Evolutionary conservation across 2,329 filamentous ascomycete genomes (phyloP).

Genomic region (Sclerotiophoma versabilis): DNA sequence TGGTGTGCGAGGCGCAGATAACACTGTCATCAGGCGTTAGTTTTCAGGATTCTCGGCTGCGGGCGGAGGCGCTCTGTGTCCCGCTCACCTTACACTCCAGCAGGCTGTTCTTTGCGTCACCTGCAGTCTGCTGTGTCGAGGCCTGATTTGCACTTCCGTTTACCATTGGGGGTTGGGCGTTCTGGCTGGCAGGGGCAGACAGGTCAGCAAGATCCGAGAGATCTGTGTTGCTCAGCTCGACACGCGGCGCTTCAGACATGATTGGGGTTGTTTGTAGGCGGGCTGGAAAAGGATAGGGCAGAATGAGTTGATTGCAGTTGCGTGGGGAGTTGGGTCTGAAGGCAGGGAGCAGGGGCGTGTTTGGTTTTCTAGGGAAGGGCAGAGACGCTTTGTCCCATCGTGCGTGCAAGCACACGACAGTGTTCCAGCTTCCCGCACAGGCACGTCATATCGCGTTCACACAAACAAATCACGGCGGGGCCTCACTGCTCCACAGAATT

Average conservation of each 20-base stretch:
- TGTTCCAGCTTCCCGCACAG: conserved; percentile 16
- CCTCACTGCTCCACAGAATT: conserved; percentile 12
- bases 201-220: conserved; percentile 37
- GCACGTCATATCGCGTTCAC: conserved; percentile 20
- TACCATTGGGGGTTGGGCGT: conserved; percentile 19
- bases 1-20: conserved; percentile 48
- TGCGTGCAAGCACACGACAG: conserved; percentile 13
- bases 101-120: conserved; percentile 48
- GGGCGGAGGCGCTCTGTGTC: conserved; percentile 31
- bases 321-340: conserved; percentile 3
- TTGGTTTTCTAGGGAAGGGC: conserved; percentile 15
- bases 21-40: conserved; percentile 49
- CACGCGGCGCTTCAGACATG: conserved; percentile 45
- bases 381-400: conserved; percentile 15
- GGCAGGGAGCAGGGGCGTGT: conserved; percentile 5
- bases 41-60: conserved; percentile 39
- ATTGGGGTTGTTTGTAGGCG: conserved; percentile 7
- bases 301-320: conserved; percentile 2
- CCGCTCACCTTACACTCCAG: conserved; percentile 55
- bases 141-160: conserved; percentile 33
- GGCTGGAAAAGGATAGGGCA: not conserved
- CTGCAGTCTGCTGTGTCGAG: conserved; percentile 32
- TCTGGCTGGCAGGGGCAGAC: conserved; percentile 31
- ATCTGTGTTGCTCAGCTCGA: conserved; percentile 38
- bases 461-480: conserved; percentile 15